Base-by-base conservation (phyloP, 1,284 basidiomycete species). In the Trichosporon sp. region DNA sequence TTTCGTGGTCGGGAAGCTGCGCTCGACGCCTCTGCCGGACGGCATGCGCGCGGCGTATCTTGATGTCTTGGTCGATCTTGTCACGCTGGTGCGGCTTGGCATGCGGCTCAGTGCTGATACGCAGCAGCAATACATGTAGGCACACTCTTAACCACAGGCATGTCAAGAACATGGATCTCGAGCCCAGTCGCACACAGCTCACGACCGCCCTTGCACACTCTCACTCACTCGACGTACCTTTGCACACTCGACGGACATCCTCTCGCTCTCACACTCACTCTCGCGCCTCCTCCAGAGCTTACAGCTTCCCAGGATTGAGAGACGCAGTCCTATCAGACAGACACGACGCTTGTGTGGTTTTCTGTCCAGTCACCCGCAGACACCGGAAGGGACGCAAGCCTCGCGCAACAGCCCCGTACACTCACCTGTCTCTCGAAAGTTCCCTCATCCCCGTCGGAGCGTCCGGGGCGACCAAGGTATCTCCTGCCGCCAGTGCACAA, bases 41-140 rank as follows among this genome's bases (percentile, higher is more conserved):
- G 11, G 38, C 8, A 2, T 16, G 7, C 16, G 16, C 43, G 16
- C 43, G 43, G 43, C 43, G n/a, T 46, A 14, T 46, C 43, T 46
- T n/a, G 43, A n/a, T 46, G 43, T 46, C 43, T 46, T 46, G 43
- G 43, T 46, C 43, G 43, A 46, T 46, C 43, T 46, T n/a, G 43
- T 46, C 43, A 16, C 14, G 43, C 43, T 46, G 4, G 16, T n/a
- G 16, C 7, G 14, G 43, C 43, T 46, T 46, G 43, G 43, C 43
- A 46, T 11, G 43, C 43, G 43, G 43, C 43, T 5, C 43, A n/a
- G 43, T 5, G 38, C 38, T 11, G 43, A 46, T n/a, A 11, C 43
- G 43, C 43, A 46, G 2, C 14, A 14, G 4, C 4, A 4, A 46
- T 14, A 46, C n/a, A n/a, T n/a, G n/a, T 46, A 4, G 4, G 11